Base-by-base conservation (phyloP, 441 rosid genomes). In the Gossypium davidsonii region DNA sequence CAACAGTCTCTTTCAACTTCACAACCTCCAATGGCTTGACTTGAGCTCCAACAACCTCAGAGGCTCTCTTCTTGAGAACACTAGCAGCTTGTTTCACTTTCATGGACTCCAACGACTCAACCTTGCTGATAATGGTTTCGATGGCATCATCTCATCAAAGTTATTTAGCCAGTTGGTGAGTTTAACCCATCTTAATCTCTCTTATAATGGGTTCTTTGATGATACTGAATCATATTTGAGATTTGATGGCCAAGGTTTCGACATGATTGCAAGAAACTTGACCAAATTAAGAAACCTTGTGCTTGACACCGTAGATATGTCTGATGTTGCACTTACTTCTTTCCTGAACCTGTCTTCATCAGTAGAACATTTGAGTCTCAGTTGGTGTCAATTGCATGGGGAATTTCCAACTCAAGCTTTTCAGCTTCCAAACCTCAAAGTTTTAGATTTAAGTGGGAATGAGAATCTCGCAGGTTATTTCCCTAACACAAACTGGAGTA, bases 401-500 rank as follows among this genome's bases (percentile, higher is more conserved):
- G 63, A 67, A 1, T 67, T 81, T 14, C 83, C 79, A 7, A 28
- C 26, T 11, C 21, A 44, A 12, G 28, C 75, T 58, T 77, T 81
- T 39, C 61, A 28, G 26, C 69, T 75, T 5, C 74, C 60, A 21
- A 61, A 53, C 20, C 78, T 77, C 51, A 55, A 77, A 7, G 10
- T 12, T 1, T 4, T 76, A 15, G 4, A 20, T 7, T 61, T 83
- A 28, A 2, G 12, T 1, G 2, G 2, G 15, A 77, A 79, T 12
- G 0, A 2, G 0, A 1, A 62, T 4, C 79, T 81, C 52, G 37
- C 15, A 0, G 72, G 70, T 28, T 18, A 8, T 49, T 64, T 79
- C 6, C 80, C 83, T 3, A 44, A 67, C 9, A 55, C 46, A 10
- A 79, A 75, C 23, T 75, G 61, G 81, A 68, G 64, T 70, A 73